phyloP scores from a whole-genome alignment of 331 rosid species.

The Erythrophleum ivorense region DNA sequence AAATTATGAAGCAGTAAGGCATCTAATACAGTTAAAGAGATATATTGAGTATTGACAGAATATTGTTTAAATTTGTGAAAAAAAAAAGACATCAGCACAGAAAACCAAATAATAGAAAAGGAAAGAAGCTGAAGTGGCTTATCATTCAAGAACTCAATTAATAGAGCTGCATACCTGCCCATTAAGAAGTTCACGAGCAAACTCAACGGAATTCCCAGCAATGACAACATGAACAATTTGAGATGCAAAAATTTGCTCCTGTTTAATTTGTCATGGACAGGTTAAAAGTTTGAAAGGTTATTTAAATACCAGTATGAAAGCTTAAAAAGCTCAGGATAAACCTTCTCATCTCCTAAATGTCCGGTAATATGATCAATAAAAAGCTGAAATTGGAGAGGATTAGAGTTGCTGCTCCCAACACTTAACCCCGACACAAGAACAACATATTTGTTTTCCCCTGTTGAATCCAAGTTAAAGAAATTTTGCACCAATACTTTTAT shows the following conservation, averaged over 20 bases:
- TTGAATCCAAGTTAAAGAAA: conserved; percentile 39
- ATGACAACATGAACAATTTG: conserved; percentile 81
- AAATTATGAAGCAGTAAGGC: conserved; percentile 25
- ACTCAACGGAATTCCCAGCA: conserved; percentile 90
- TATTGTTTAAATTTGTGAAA: conserved; percentile 9
- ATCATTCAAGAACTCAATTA: conserved; percentile 30
- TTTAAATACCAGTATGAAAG: conserved; percentile 33
- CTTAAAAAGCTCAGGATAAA: conserved; percentile 44
- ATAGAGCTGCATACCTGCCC: conserved; percentile 73
- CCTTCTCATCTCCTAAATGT: conserved; percentile 95
- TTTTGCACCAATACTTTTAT: conserved; percentile 15
- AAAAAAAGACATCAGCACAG: not conserved
- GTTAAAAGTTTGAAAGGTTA: conserved; percentile 39
- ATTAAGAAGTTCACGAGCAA: conserved; percentile 67
- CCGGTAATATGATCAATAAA: conserved; percentile 95
- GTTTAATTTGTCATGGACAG: conserved; percentile 44
- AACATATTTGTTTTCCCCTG: conserved; percentile 87
- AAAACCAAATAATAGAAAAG: conserved; percentile 12
- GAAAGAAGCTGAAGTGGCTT: not conserved
- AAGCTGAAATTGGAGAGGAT: conserved; percentile 95
- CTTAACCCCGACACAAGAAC: conserved; percentile 85
- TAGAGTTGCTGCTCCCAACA: conserved; percentile 75
- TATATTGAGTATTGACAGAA: conserved; percentile 1
- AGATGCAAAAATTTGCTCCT: conserved; percentile 88
- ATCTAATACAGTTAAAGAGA: not conserved